Percentiles rank a stretch among this genome's conserved stretches.
Conservation (phyloP, 2,329 filamentous ascomycete species). For the Penicillium digitatum region DNA sequence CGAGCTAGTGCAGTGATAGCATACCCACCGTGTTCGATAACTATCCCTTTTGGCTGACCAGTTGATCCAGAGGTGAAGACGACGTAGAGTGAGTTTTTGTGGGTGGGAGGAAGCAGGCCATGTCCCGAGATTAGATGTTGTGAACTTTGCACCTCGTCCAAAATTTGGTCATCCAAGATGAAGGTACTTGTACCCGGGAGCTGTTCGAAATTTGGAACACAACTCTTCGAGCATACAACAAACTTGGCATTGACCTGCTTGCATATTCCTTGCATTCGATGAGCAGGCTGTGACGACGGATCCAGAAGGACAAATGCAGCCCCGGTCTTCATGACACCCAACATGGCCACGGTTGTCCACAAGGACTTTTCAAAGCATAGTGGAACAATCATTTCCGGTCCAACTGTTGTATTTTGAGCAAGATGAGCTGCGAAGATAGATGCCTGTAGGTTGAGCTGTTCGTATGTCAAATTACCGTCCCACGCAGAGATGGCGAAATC, state of each 20-base stretch:
- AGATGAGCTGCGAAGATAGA: no score
- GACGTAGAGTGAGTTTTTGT: conserved; percentile 24
- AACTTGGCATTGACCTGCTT: conserved; percentile 6
- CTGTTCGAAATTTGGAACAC: not conserved
- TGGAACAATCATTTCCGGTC: no score
- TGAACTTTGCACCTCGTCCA: conserved; percentile 6
- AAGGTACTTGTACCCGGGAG: not conserved
- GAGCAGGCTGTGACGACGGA: conserved; percentile 16
- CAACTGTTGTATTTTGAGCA: no score
- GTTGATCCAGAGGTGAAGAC: conserved; percentile 47
- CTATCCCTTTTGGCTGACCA: conserved; percentile 22
- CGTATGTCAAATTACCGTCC: no score
- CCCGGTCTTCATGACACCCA: no score
- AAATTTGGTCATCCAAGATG: not conserved
- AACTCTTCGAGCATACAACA: not conserved
- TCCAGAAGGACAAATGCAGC: no score
- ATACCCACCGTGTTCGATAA: conserved; percentile 17
- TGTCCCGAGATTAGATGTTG: no score
- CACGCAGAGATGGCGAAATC: not conserved
- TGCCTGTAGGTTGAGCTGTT: no score
- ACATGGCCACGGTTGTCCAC: no score
- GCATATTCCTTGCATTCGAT: conserved; percentile 20
- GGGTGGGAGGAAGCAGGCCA: not conserved
- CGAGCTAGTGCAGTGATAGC: conserved; percentile 7
- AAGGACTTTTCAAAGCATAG: no score